phyloP scores from a whole-genome alignment of 2,329 filamentous ascomycete genomes.

The Curvularia lunata region DNA sequence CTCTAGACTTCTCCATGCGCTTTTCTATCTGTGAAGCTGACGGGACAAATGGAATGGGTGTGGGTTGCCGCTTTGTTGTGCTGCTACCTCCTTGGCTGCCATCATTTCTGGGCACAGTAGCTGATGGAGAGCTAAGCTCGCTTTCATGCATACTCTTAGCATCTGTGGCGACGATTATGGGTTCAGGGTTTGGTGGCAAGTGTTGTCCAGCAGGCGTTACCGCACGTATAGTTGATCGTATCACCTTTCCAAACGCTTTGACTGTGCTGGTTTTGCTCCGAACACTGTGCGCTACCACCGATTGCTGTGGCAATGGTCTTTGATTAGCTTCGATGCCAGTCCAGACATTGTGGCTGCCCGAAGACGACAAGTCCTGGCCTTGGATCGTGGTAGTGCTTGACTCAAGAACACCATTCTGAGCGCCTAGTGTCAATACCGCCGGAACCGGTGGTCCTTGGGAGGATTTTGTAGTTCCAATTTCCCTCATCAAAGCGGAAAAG shows the following conservation, averaged over 20 bases:
- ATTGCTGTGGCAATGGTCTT: conserved; percentile 15
- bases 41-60: conserved; percentile 32
- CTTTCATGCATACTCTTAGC: conserved; percentile 16
- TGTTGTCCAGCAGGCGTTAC: conserved; percentile 42
- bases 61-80: neutral
- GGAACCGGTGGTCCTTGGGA: neutral
- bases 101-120: conserved; percentile 10
- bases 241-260: conserved; percentile 33
- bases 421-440: conserved; percentile 19
- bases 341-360: conserved; percentile 16
- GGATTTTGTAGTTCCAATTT: conserved; percentile 35
- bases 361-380: conserved; percentile 20
- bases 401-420: conserved; percentile 38
- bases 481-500: conserved; percentile 47
- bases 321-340: conserved; percentile 19
- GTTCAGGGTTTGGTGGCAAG: conserved; percentile 16
- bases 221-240: conserved; percentile 47
- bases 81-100: neutral
- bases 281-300: conserved; percentile 19
- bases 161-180: conserved; percentile 9
- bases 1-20: conserved; percentile 48
- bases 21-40: conserved; percentile 49
- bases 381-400: conserved; percentile 31
- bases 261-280: conserved; percentile 39
- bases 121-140: conserved; percentile 14